Evolutionary conservation across 73 alveolate species (phyloP).

Genomic region (Uronychia setigera): DNA sequence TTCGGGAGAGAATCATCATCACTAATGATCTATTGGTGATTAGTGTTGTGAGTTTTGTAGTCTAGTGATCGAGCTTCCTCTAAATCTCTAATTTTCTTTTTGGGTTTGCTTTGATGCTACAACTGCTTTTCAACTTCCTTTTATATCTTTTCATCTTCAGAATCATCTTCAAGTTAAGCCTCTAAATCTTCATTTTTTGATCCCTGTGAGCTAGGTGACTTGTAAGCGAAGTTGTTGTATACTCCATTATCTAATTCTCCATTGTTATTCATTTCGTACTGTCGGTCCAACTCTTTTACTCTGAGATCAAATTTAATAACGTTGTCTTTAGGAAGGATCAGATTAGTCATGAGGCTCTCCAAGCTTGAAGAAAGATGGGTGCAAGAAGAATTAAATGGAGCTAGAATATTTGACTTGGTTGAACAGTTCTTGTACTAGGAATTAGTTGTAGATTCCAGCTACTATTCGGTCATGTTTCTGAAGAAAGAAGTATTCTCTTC

Average conservation of each 20-base stretch:
- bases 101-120: too few species aligned
- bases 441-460: background rate
- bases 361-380: background rate
- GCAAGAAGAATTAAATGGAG: constrained; percentile 1
- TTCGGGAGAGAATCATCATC: too few species aligned
- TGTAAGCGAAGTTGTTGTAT: background rate
- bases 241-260: background rate
- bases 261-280: background rate
- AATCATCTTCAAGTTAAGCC: too few species aligned
- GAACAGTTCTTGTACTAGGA: background rate
- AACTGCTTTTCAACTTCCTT: too few species aligned
- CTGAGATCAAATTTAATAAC: background rate
- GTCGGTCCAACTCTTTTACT: background rate
- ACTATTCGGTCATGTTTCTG: background rate
- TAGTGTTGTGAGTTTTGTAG: too few species aligned
- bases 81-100: too few species aligned
- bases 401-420: background rate
- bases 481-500: background rate
- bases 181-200: too few species aligned
- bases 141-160: too few species aligned
- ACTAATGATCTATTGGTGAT: too few species aligned
- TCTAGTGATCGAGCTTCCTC: too few species aligned
- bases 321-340: background rate
- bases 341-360: background rate
- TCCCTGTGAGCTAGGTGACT: background rate